phyloP scores from a whole-genome alignment of 2,329 filamentous ascomycete genomes.

The Coniella lustricola region DNA sequence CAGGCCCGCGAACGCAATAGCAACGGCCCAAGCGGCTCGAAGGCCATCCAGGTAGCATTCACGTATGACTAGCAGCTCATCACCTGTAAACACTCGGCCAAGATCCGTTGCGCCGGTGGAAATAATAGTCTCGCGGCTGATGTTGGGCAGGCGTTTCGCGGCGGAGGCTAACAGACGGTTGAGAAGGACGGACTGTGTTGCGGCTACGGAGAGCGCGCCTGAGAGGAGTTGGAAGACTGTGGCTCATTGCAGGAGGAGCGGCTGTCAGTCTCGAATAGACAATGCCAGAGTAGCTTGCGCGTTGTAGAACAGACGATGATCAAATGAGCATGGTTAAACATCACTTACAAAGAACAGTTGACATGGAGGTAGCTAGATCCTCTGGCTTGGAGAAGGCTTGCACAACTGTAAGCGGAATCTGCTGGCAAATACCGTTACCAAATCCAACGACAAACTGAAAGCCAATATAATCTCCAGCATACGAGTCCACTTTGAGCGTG shows the following conservation, averaged over 20 bases:
- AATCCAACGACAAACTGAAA: constrained; percentile 15
- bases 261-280: background rate
- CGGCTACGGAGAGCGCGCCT: background rate
- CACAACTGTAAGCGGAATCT: background rate
- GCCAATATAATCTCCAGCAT: constrained; percentile 32
- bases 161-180: background rate
- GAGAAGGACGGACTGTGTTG: background rate
- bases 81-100: background rate
- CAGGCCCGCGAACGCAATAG: background rate
- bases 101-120: background rate
- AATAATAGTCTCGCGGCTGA: background rate
- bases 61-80: background rate
- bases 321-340: too few relatives aligned
- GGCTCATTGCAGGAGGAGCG: background rate
- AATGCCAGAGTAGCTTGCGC: background rate
- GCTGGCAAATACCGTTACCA: background rate
- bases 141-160: background rate
- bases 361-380: constrained; percentile 24
- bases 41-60: background rate
- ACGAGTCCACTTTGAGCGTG: constrained; percentile 23
- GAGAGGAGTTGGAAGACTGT: background rate
- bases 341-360: background rate
- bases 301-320: background rate
- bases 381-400: constrained; percentile 24
- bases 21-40: background rate